These are phyloP conservation scores for Brasenia schreberi DNA, from an alignment of 164 flowering plant genomes.

Conservation along the genomic window DNA sequence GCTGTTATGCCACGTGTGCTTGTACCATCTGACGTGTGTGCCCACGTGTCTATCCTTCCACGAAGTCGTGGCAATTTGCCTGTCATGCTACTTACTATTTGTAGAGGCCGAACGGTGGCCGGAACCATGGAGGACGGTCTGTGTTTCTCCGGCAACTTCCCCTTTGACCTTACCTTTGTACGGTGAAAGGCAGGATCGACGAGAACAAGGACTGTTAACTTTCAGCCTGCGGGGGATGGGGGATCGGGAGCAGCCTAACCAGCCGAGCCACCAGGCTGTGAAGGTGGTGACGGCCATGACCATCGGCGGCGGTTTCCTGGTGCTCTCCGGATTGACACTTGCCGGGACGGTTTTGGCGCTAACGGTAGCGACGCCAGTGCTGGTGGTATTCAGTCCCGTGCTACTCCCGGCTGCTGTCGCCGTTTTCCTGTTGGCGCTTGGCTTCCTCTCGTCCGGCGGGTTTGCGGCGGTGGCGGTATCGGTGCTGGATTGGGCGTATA, in stretches of 20 bases:
- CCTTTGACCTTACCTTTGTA: too few species aligned
- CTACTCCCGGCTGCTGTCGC: conserved; percentile 15
- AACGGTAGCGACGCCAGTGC: conserved; percentile 14
- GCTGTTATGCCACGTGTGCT: too few species aligned
- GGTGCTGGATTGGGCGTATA: conserved; percentile 14
- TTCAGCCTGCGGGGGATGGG: too few species aligned
- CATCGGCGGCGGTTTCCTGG: conserved; percentile 10
- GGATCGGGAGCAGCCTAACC: background rate
- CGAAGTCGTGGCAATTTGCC: too few species aligned
- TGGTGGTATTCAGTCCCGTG: conserved; percentile 18
- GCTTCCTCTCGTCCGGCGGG: conserved; percentile 15
- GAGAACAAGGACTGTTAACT: too few species aligned
- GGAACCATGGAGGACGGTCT: too few species aligned
- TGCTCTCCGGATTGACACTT: conserved; percentile 15
- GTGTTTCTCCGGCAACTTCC: too few species aligned
- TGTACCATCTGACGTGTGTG: too few species aligned
- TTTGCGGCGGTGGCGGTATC: conserved; percentile 12
- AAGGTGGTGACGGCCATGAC: conserved; percentile 15
- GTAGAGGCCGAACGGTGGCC: too few species aligned
- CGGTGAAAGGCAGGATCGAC: too few species aligned
- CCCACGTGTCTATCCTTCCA: too few species aligned
- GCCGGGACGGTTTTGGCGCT: conserved; percentile 14
- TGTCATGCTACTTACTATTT: too few species aligned
- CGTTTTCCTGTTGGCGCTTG: conserved; percentile 6
- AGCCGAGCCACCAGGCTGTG: conserved; percentile 3